Percentiles rank a stretch among this genome's conserved stretches.
phyloP scores from a whole-genome alignment of 2,329 filamentous ascomycete species.

The Geoglossum cookeanum region DNA sequence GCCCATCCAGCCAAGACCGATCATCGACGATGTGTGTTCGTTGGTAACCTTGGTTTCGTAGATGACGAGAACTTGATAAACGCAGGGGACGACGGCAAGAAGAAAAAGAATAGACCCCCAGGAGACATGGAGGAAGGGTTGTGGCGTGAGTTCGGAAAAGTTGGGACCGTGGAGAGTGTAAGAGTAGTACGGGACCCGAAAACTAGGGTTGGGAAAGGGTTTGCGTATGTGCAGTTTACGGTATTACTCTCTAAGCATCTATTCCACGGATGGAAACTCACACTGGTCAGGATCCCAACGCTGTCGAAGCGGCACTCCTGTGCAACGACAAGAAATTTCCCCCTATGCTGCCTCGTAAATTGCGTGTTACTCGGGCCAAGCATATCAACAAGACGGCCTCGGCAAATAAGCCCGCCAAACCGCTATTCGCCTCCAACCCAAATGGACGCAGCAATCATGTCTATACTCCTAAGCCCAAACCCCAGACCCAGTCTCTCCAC shows the following conservation, averaged over 20 bases:
- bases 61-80: slow-evolving; percentile 65
- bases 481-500: slow-evolving; percentile 48
- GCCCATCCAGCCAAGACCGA: slow-evolving; percentile 71
- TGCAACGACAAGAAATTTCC: slow-evolving; percentile 84
- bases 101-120: slow-evolving; percentile 48
- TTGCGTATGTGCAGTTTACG: slow-evolving; percentile 93
- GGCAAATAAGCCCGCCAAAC: not conserved
- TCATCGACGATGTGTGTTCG: slow-evolving; percentile 80
- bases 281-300: slow-evolving; percentile 46
- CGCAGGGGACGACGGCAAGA: slow-evolving; percentile 34
- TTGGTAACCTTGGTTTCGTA: slow-evolving; percentile 90
- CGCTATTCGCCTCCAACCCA: not conserved
- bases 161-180: slow-evolving; percentile 77
- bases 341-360: slow-evolving; percentile 72
- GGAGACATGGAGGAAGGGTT: slow-evolving; percentile 85
- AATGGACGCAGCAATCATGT: slow-evolving; percentile 20
- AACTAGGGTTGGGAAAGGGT: slow-evolving; percentile 87
- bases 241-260: slow-evolving; percentile 22
- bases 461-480: slow-evolving; percentile 52
- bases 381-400: slow-evolving; percentile 33
- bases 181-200: slow-evolving; percentile 76
- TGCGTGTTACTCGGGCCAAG: slow-evolving; percentile 77
- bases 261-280: slow-evolving; percentile 9
- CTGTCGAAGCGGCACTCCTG: slow-evolving; percentile 77
- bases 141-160: slow-evolving; percentile 61